phyloP scores from a whole-genome alignment of 257 asterid genomes.

The Cruciata laevipes region DNA sequence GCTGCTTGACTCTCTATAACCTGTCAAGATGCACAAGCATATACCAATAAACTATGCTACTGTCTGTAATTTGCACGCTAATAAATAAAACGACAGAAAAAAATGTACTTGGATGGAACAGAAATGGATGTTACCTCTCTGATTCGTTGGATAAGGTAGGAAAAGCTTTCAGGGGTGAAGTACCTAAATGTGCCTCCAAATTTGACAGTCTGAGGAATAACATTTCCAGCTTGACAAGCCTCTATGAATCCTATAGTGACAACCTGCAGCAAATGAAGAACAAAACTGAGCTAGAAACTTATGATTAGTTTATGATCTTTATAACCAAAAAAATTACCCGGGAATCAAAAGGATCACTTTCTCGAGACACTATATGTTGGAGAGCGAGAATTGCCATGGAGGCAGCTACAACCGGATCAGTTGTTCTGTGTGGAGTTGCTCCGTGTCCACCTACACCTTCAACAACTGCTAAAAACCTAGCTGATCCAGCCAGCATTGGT shows the following conservation, averaged over 20 bases:
- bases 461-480: slow-evolving; percentile 52
- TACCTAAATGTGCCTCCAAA: slow-evolving; percentile 88
- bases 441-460: slow-evolving; percentile 85
- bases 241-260: slow-evolving; percentile 55
- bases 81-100: too few species aligned
- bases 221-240: slow-evolving; percentile 61
- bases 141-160: slow-evolving; percentile 57
- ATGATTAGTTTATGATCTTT: neutral
- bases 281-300: neutral
- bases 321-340: slow-evolving; percentile 34
- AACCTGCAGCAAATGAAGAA: slow-evolving; percentile 36
- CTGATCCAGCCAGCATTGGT: slow-evolving; percentile 66
- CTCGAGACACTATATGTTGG: slow-evolving; percentile 82
- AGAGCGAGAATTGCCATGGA: slow-evolving; percentile 68
- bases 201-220: slow-evolving; percentile 59
- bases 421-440: slow-evolving; percentile 62
- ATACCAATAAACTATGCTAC: neutral
- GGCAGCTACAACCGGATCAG: slow-evolving; percentile 64
- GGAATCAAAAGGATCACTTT: slow-evolving; percentile 72
- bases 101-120: too few species aligned
- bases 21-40: slow-evolving; percentile 26
- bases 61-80: too few species aligned
- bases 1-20: slow-evolving; percentile 67
- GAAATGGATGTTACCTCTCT: slow-evolving; percentile 44
- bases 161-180: slow-evolving; percentile 37